Conservation (phyloP, 2,329 filamentous ascomycete species). For the Sodiomyces alkalinus region DNA sequence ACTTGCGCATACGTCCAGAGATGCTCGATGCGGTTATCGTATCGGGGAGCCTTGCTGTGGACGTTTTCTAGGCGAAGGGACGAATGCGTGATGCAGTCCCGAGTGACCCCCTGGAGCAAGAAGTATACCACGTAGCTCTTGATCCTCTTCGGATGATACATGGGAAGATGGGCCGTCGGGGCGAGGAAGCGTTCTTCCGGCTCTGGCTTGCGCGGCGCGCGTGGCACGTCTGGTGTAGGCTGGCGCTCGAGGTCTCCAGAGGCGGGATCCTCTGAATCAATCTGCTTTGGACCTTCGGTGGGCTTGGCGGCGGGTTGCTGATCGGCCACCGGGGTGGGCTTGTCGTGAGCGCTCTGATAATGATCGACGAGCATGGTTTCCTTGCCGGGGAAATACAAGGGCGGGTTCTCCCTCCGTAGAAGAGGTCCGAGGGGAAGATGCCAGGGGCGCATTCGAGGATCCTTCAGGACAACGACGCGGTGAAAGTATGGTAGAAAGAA, state of each 20-base stretch:
- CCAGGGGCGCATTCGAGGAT: slow-evolving; percentile 15
- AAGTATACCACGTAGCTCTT: slow-evolving; percentile 5
- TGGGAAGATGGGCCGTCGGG: slow-evolving; percentile 2
- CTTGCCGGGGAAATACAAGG: slow-evolving; percentile 11
- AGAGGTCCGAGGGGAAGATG: slow-evolving; percentile 21
- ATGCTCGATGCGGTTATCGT: slow-evolving; percentile 28
- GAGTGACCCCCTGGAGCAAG: slow-evolving; percentile 8
- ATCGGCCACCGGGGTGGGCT: no score
- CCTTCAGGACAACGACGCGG: slow-evolving; percentile 16
- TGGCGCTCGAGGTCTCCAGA: no score
- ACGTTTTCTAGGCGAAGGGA: neutral
- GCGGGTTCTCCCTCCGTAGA: slow-evolving; percentile 13
- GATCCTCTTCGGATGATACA: slow-evolving; percentile 4
- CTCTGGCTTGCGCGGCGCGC: neutral
- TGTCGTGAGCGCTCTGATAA: slow-evolving; percentile 7
- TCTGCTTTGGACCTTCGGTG: no score
- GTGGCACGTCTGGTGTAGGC: neutral
- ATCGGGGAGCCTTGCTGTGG: slow-evolving; percentile 18
- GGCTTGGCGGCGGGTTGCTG: no score
- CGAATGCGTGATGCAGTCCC: slow-evolving; percentile 5
- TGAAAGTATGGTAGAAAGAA: slow-evolving; percentile 22
- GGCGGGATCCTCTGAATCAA: slow-evolving; percentile 2
- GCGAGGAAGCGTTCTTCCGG: slow-evolving; percentile 2
- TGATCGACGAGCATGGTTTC: slow-evolving; percentile 13
- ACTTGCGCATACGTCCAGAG: slow-evolving; percentile 27